Conservation (phyloP, 2,329 filamentous ascomycete genomes). For the Hypoxylon sp. region DNA sequence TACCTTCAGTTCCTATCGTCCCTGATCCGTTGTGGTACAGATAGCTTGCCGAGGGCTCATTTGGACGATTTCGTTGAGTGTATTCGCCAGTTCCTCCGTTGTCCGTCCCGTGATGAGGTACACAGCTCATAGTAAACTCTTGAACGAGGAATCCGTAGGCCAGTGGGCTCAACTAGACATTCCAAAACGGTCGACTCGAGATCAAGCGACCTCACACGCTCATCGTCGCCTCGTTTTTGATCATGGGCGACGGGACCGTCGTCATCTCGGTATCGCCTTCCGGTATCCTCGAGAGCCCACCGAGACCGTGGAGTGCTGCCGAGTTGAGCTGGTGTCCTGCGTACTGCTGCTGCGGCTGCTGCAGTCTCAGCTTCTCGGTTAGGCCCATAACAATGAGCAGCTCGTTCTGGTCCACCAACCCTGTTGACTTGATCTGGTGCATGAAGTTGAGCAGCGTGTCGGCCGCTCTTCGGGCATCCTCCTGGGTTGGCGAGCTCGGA, state of each 20-base stretch:
- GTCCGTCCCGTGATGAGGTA: neutral
- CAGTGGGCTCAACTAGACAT: neutral
- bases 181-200: neutral
- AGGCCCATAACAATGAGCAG: slow-evolving; percentile 80
- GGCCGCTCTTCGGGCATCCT: slow-evolving; percentile 84
- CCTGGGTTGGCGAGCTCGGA: slow-evolving; percentile 75
- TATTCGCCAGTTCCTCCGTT: neutral
- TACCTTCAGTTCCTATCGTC: neutral
- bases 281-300: slow-evolving; percentile 62
- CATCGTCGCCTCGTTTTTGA: slow-evolving; percentile 49
- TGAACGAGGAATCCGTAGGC: slow-evolving; percentile 1
- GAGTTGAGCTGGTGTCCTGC: slow-evolving; percentile 41
- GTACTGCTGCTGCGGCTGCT: slow-evolving; percentile 59
- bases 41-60: neutral
- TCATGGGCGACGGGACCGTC: slow-evolving; percentile 45
- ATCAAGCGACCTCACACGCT: slow-evolving; percentile 41
- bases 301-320: slow-evolving; percentile 49
- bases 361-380: slow-evolving; percentile 83
- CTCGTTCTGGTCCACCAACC: slow-evolving; percentile 78
- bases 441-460: slow-evolving; percentile 85
- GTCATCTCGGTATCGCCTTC: slow-evolving; percentile 64
- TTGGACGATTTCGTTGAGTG: neutral
- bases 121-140: neutral
- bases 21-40: neutral
- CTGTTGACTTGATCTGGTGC: slow-evolving; percentile 69